Evolutionary conservation across 2,329 filamentous ascomycete species (phyloP).

Genomic region (Tolypocladium guangdongense): DNA sequence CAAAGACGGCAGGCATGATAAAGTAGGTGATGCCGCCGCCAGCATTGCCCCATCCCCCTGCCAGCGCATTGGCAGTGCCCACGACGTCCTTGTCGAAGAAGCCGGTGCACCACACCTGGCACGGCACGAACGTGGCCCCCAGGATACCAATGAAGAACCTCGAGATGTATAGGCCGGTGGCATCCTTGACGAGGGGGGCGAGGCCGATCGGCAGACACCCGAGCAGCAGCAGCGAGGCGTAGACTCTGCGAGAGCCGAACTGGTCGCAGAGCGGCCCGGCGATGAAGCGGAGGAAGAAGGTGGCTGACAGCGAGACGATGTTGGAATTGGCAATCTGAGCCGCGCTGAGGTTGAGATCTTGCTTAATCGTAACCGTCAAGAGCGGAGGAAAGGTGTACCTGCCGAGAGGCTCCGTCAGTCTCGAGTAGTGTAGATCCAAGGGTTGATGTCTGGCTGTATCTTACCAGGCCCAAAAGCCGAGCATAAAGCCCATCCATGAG

Average conservation of each 20-base stretch:
- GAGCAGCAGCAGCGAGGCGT: conserved; percentile 63
- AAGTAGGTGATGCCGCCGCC: conserved; percentile 91
- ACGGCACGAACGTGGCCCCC: conserved; percentile 70
- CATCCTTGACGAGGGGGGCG: conserved; percentile 61
- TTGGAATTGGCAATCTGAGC: conserved; percentile 79
- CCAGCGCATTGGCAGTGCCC: conserved; percentile 76
- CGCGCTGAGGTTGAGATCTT: conserved; percentile 62
- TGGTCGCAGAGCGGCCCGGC: conserved; percentile 78
- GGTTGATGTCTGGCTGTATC: conserved; percentile 2
- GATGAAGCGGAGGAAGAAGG: conserved; percentile 63
- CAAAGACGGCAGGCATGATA: conserved; percentile 82
- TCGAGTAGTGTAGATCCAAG: no score
- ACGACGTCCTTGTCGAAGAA: conserved; percentile 93
- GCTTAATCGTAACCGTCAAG: conserved; percentile 65
- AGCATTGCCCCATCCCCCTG: conserved; percentile 76
- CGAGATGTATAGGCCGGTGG: conserved; percentile 53
- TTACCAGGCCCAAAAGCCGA: conserved; percentile 76
- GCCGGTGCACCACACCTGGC: conserved; percentile 84
- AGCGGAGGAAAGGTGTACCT: conserved; percentile 78
- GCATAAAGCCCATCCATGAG: conserved; percentile 76
- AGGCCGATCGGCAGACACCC: conserved; percentile 75
- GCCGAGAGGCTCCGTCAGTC: background rate
- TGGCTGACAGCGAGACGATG: conserved; percentile 64
- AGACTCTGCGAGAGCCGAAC: conserved; percentile 71
- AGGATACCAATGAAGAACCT: conserved; percentile 76